These are phyloP conservation scores for Colletotrichum orchidophilum DNA, from an alignment of 2,329 filamentous ascomycete species.

Conservation along the genomic window DNA sequence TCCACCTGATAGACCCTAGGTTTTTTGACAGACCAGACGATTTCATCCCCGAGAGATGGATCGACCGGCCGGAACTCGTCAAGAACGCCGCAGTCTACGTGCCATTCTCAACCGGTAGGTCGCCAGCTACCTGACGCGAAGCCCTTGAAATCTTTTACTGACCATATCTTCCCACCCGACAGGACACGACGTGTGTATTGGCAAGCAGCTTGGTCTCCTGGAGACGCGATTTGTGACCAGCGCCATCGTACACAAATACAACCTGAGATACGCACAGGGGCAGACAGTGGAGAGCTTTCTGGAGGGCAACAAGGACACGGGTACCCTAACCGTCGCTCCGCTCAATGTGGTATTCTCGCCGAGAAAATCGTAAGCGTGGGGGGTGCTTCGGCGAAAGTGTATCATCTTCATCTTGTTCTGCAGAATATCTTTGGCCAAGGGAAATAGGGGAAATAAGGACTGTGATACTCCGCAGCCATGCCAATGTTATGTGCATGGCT, in stretches of 20 bases:
- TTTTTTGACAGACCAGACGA: conserved; percentile 38
- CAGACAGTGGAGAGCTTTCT: conserved; percentile 18
- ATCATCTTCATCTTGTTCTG: neutral
- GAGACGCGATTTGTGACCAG: conserved; percentile 38
- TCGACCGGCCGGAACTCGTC: conserved; percentile 41
- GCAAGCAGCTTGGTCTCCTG: conserved; percentile 47
- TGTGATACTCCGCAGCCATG: neutral
- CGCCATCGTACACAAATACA: conserved; percentile 20
- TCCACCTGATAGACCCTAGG: conserved; percentile 14
- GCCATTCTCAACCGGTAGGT: conserved; percentile 44
- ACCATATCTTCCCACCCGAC: neutral
- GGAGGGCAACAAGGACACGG: conserved; percentile 19
- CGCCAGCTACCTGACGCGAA: neutral
- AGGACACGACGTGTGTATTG: conserved; percentile 45
- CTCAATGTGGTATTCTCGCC: conserved; percentile 22
- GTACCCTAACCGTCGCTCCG: conserved; percentile 21
- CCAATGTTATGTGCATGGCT: neutral
- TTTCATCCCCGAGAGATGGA: conserved; percentile 52
- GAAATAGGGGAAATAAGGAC: neutral
- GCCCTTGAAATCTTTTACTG: neutral
- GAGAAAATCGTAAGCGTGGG: neutral
- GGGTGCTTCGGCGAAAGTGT: neutral
- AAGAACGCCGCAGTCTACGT: conserved; percentile 40
- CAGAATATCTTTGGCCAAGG: neutral
- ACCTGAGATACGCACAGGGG: conserved; percentile 19